Evolutionary conservation across 2,329 filamentous ascomycete species (phyloP), one percentile per base, ranked within the genome.

Genomic region (Colletotrichum sp.): DNA sequence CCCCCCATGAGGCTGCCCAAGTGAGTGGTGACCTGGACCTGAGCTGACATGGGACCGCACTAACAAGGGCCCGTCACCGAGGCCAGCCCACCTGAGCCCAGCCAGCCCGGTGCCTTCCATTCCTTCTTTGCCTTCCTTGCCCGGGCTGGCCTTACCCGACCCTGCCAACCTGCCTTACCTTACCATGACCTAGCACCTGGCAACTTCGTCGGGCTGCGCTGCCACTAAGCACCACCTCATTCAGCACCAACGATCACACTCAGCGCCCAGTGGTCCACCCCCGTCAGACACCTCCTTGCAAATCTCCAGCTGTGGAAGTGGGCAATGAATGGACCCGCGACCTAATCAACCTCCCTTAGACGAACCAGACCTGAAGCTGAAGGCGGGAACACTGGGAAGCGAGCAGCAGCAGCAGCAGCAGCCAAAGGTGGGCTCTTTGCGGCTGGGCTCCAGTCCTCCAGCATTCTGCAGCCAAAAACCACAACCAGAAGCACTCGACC

Each of bases 41-140:
- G 21, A 30, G 15, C 39, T 36, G 36, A 66, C 44, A 67, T n/a
- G 49, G 52, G 24, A 21, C 32, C 64, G 70, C 64, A 72, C 72
- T 67, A 72, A 75, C 52, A 75, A 68, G 69, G 72, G 52, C 36
- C 72, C 62, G 72, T 68, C 69, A 68, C 73, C 69, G 57, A 68
- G 57, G 71, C 39, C 64, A 34, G 36, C 69, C 69, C 39, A 16
- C 34, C 13, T 16, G 13, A 68, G 55, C 55, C 39, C 64, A 32
- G 36, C n/a, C 65, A 21, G 65, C 18, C 28, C 49, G 24, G 28
- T 65, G 63, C 65, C n/a, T 60, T 60, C 57, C 30, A 28, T 32
- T 6, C 21, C 21, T n/a, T 26, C 28, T 30, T 32, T 32, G 44
- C 44, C 57, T 60, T 28, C 57, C 24, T 60, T 32, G 49, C 69